Evolutionary conservation across 2,329 filamentous ascomycete species (phyloP), one percentile per base, ranked within the genome.

Genomic region (Colletotrichum sp.): DNA sequence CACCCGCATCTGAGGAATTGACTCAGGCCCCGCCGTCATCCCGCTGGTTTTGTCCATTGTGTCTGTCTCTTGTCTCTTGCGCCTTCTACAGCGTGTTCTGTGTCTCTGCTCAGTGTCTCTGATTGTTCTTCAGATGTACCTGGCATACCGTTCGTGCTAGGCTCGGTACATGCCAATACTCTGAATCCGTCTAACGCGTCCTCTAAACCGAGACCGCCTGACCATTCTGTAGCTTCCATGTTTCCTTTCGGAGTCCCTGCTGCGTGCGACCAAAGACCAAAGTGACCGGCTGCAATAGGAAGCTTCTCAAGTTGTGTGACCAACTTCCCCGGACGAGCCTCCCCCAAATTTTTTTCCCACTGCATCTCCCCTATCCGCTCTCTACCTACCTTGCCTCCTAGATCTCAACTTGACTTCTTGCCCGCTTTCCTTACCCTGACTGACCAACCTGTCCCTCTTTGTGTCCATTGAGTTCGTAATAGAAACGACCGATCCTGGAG

Each of bases 241-340:
- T 39, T 30, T 44, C n/a, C 24, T 28, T 60, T 44, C 69, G 49
- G 44, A 21, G 67, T 65, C 44, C 52, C 62, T 52, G 39, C 59
- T 49, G 68, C 34, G 59, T 52, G 68, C 68, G n/a, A 62, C 57
- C 59, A 55, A 32, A 71, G n/a, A 52, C n/a, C 44, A 21, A 52
- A 63, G 63, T 75, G 57, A 28, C 73, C 69, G 69, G 63, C 73
- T 64, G 73, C 73, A 73, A 44, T 63, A 72, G 28, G 57, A 76
- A 76, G 69, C 69, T 72, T 76, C 66, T 57, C 34, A n/a, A n/a
- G 63, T 62, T 26, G 62, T 64, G 34, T 76, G 69, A 76, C 63
- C 69, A 76, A 73, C 39, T 76, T 63, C 39, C 69, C 63, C 69
- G 24, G 72, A 75, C 30, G 26, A 26, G 52, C n/a, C 62, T 62